Evolutionary conservation across 2,329 filamentous ascomycete species (phyloP).

Genomic region (Cladosporium sp.): DNA sequence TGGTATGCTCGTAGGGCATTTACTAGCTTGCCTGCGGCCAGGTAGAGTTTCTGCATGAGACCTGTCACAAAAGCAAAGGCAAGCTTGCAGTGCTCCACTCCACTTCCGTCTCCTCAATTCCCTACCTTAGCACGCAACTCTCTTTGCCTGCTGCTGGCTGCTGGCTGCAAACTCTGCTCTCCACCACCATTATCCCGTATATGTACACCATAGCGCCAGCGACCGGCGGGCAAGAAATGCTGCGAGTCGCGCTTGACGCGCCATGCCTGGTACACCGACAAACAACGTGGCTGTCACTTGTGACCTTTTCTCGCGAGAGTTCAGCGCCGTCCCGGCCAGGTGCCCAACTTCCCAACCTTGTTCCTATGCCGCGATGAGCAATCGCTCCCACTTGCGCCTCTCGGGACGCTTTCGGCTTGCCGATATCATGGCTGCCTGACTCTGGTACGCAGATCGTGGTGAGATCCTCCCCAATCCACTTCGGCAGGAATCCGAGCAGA

Average conservation of each 20-base stretch:
- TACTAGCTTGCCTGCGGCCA: background rate
- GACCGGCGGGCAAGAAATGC: background rate
- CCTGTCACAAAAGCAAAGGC: background rate
- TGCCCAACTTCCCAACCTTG: background rate
- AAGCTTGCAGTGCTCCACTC: background rate
- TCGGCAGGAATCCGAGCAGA: background rate
- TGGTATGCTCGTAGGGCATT: background rate
- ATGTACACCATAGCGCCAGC: background rate
- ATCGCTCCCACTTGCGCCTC: background rate
- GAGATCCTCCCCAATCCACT: background rate
- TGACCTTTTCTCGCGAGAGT: background rate
- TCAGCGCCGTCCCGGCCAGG: background rate
- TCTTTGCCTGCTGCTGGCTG: background rate
- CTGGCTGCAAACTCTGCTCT: background rate
- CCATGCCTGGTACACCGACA: background rate
- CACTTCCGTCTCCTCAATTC: background rate
- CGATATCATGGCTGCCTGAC: background rate
- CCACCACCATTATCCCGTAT: background rate
- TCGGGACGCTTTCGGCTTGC: background rate
- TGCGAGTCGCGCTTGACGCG: background rate
- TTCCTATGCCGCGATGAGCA: background rate
- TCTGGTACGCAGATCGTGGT: background rate
- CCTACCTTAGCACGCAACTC: background rate
- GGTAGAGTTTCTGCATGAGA: background rate
- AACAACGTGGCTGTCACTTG: background rate